A percentile compares a stretch with the other conserved stretches of the same genome.
These are phyloP conservation scores for Trametes gibbosa DNA, from an alignment of 768 basidiomycete genomes.

Conservation along the genomic window DNA sequence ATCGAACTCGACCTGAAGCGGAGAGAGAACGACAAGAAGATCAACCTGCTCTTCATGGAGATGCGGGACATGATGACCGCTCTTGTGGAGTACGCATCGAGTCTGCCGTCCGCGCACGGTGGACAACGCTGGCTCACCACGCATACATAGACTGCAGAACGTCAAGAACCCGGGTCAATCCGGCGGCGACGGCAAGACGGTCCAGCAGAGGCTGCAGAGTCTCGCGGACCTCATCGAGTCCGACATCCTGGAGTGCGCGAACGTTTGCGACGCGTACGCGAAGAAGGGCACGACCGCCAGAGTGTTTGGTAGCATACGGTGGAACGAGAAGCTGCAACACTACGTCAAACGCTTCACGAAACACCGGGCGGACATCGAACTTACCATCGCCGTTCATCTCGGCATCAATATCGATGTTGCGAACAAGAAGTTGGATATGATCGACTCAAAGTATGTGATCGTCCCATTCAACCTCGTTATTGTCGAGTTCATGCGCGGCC, in stretches of 20 bases:
- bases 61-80: constrained; percentile 52
- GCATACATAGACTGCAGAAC: constrained; percentile 32
- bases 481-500: constrained; percentile 11
- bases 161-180: constrained; percentile 30
- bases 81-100: constrained; percentile 39
- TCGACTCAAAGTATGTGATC: constrained; percentile 12
- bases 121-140: background rate
- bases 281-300: constrained; percentile 31
- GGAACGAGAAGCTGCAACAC: constrained; percentile 27
- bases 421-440: constrained; percentile 16
- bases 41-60: constrained; percentile 43
- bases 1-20: constrained; percentile 49
- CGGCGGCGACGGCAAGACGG: constrained; percentile 33
- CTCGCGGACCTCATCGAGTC: constrained; percentile 28
- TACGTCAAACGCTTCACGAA: constrained; percentile 28
- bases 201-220: constrained; percentile 34
- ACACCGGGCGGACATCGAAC: constrained; percentile 28
- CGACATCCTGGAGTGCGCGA: constrained; percentile 33
- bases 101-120: constrained; percentile 8
- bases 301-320: constrained; percentile 27
- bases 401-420: constrained; percentile 25
- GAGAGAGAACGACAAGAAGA: constrained; percentile 50
- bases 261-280: constrained; percentile 33
- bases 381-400: constrained; percentile 31
- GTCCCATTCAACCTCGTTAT: background rate